Base-by-base conservation (phyloP, 1,139 yeast genomes). In the Citeromyces siamensis region DNA sequence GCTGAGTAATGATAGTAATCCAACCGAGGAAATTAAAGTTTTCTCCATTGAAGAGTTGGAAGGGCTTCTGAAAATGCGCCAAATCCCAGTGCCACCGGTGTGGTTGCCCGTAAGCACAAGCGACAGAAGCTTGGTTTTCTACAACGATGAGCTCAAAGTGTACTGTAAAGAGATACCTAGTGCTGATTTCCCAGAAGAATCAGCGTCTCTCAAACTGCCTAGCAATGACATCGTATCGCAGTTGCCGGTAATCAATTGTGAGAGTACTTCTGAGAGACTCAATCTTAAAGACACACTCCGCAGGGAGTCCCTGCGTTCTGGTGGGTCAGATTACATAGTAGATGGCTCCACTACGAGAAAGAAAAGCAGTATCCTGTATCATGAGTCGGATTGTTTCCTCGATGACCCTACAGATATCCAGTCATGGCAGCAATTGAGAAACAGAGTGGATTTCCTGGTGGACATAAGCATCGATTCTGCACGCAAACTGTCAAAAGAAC, bases 101-200 rank as follows among this genome's bases (percentile, higher is more conserved):
- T 33, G 35, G 35, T n/a, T 12, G n/a, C 18, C 27, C 35, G 28
- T 23, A 9, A 33, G 27, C 35, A 33, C 35, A 4, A 6, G 26
- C 27, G 35, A 33, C 27, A 23, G 16, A 18, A 18, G 26, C 12
- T 13, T 20, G 14, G 22, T 33, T n/a, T 19, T 33, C 17, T 26
- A 26, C 31, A 26, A 75, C 45, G 68, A 73, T 34, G 72, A 74
- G 32, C 55, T 79, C 37, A 68, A 75, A 44, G 58, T 77, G 1
- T 73, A 69, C 46, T 72, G 83, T 44, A 64, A 64, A 33, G 65
- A 70, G 6, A 47, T 75, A 28, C 86, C 88, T 7, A 26, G 31
- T 9, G 31, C 31, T 17, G 31, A 26, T 6, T 26, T 26, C 31
- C 31, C 31, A 17, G 31, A 26, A 26, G 31, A 26, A 9, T 17